Conservation (phyloP, 495 filamentous ascomycete species). For the Penicillium waksmanii region DNA sequence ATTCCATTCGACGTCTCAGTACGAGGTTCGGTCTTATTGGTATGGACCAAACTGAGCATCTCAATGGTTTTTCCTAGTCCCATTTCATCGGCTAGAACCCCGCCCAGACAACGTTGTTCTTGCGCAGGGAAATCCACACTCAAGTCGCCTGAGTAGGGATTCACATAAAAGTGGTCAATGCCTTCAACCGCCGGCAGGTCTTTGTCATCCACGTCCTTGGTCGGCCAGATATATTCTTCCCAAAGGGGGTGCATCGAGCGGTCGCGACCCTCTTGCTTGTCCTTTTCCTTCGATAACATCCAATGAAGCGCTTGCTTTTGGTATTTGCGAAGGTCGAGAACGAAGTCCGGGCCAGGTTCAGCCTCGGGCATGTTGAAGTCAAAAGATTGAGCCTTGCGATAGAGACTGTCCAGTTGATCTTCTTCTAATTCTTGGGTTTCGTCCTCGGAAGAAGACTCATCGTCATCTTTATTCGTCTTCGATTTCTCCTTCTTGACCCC, state of each 20-base stretch:
- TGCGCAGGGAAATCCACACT: slow-evolving; percentile 91
- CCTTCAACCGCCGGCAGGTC: slow-evolving; percentile 64
- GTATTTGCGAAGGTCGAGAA: slow-evolving; percentile 84
- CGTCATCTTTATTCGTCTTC: slow-evolving; percentile 39
- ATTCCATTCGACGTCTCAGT: slow-evolving; percentile 38
- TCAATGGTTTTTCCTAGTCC: slow-evolving; percentile 95
- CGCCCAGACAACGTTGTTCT: slow-evolving; percentile 92
- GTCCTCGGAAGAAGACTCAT: slow-evolving; percentile 66
- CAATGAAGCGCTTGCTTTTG: slow-evolving; percentile 94
- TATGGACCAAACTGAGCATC: slow-evolving; percentile 92
- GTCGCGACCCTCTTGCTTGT: slow-evolving; percentile 64
- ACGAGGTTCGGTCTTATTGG: slow-evolving; percentile 65
- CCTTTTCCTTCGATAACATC: slow-evolving; percentile 93
- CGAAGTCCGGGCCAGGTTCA: slow-evolving; percentile 79
- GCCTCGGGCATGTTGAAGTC: slow-evolving; percentile 90
- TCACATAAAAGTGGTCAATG: slow-evolving; percentile 84
- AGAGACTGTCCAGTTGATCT: slow-evolving; percentile 90
- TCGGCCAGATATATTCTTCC: slow-evolving; percentile 93
- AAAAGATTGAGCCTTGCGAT: slow-evolving; percentile 95
- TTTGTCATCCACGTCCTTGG: slow-evolving; percentile 83
- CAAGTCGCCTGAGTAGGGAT: slow-evolving; percentile 93
- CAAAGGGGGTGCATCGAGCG: slow-evolving; percentile 95
- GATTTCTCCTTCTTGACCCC: slow-evolving; percentile 60
- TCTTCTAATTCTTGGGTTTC: slow-evolving; percentile 91
- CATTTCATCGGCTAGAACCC: slow-evolving; percentile 93